Base-by-base conservation (phyloP, 495 filamentous ascomycete species). In the Talaromyces trachyspermus region DNA sequence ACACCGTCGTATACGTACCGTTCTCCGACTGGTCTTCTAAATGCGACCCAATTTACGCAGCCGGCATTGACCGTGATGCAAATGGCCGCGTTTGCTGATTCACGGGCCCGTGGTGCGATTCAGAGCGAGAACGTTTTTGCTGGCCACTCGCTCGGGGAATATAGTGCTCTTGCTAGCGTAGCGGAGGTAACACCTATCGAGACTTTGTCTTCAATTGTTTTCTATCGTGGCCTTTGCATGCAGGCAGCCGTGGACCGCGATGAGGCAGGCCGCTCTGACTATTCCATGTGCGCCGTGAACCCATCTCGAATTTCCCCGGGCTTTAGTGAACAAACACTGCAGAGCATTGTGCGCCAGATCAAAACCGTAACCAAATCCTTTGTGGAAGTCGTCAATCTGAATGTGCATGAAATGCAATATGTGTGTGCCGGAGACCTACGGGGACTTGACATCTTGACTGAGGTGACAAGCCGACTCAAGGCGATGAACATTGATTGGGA, bases 361-460 rank as follows among this genome's bases (percentile, higher is more conserved):
- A 48, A 53, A 12, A 2, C 19, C 4, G 38, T 43, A 12, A 67
- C 55, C 14, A 36, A 42, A 7, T 42, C 49, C 15, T 42, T 70
- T 7, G 54, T 71, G 4, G 67, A 71, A 33, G 63, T 72, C 35
- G 69, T 72, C 7, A 72, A 72, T 38, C 62, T 54, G 54, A 72
- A 72, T 44, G 45, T 71, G 5, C 38, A 54, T 1, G 52, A 54
- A 11, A 50, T 58, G 46, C 69, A 72, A 48, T 72, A 72, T 54
- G 68, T 72, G 22, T 71, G 69, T 53, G 64, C 68, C 2, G 65
- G 69, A 17, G 50, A 27, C n/a, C 18, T 25, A 33, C 87, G 94
- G 20, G 92, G 92, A n/a, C 81, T 98, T 23, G 92, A 98, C 68
- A 91, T 86, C 48, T 79, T 98, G 36, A 90, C 89, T 42, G 85